A percentile compares a stretch with the other conserved stretches of the same genome.
Conservation (phyloP, 2,329 filamentous ascomycete genomes). For the Arachnomyces sp. region DNA sequence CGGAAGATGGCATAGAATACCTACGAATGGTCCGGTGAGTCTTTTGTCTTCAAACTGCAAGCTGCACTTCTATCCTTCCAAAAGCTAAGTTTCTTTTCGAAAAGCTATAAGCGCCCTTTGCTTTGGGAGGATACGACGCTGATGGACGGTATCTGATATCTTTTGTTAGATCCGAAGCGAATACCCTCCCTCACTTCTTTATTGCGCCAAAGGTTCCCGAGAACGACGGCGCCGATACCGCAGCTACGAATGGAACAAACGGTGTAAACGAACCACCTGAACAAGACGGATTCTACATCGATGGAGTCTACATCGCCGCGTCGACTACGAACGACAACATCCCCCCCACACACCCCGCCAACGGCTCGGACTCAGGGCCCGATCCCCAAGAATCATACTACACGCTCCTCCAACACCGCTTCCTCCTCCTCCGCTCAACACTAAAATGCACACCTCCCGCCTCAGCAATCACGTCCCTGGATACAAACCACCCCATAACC, state of each 20-base stretch:
- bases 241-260: neutral
- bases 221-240: constrained; percentile 22
- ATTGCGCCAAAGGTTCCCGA: constrained; percentile 6
- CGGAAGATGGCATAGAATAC: constrained; percentile 61
- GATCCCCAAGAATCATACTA: constrained; percentile 60
- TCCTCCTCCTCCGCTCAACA: constrained; percentile 53
- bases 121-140: neutral
- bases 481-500: constrained; percentile 42
- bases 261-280: constrained; percentile 45
- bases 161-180: constrained; percentile 15
- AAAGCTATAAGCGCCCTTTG: neutral
- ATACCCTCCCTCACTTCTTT: constrained; percentile 12
- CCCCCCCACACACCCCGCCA: constrained; percentile 19
- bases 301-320: constrained; percentile 68
- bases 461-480: constrained; percentile 46
- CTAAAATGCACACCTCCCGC: constrained; percentile 51
- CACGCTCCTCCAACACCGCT: constrained; percentile 55
- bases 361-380: constrained; percentile 24
- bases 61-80: neutral
- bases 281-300: constrained; percentile 57
- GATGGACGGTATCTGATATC: neutral
- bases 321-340: constrained; percentile 30
- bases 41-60: constrained; percentile 1
- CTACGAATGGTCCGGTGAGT: constrained; percentile 62
- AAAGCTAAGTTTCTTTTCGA: too few species aligned